Evolutionary conservation across 2,329 filamentous ascomycete species (phyloP), one percentile per base, ranked within the genome.

Genomic region (Alternaria burnsii): DNA sequence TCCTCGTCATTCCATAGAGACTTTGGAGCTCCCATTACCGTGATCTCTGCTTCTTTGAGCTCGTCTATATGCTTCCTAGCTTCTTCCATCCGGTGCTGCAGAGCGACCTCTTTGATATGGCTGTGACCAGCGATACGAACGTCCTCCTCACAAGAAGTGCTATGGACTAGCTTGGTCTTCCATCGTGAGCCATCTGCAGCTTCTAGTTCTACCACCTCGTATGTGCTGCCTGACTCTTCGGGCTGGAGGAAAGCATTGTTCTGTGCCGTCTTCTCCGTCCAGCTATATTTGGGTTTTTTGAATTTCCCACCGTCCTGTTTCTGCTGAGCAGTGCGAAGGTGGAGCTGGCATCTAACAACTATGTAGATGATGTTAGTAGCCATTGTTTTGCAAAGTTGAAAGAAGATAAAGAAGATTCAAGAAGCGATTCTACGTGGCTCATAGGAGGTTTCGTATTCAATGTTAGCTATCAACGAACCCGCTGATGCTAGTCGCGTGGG

Each of bases 271-370:
- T 24, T 48, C 30, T 48, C 46, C 14, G 30, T 30, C 46, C 46
- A 48, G 20, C 30, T 48, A 20, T 36, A 48, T 3, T 0, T 1
- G 3, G 46, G 46, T 24, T 26, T 48, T 10, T 1, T 48, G 24
- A 10, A 30, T 36, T 48, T 48, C 0, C 46, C 46, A 48, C 2
- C 20, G 11, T 18, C 5, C 14, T 11, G 20, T 34, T 16, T n/a
- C 20, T 48, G 28, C 46, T 48, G 46, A 48, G 30, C 30, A 22
- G 46, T 48, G 32, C 46, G 46, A 16, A 50, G 20, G 32, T 26
- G 46, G 11, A 50, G 32, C 32, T 50, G 30, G 46, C 20, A 50
- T 38, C 46, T 50, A 32, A 50, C 30, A 26, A 50, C 32, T n/a
- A 26, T 18, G 20, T 50, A 50, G 32, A 50, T 50, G 9, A 38